Base-by-base conservation (phyloP, 306 rosid species). In the Cercis canadensis region DNA sequence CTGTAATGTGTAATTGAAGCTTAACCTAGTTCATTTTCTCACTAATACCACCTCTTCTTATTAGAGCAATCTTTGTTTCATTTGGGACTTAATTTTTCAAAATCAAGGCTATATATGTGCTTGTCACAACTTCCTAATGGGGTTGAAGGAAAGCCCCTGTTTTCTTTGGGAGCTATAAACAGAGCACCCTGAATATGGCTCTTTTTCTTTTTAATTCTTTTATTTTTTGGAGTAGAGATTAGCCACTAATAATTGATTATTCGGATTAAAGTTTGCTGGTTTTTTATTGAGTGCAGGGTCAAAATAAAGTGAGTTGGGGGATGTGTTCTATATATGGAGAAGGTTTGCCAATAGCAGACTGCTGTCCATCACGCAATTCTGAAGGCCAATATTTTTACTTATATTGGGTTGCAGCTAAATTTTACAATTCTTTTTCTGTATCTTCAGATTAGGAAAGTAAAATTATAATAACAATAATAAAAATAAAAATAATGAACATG, bases 201-300 rank as follows among this genome's bases (percentile, higher is more conserved):
- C n/a, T n/a, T n/a, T n/a, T n/a, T n/a, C n/a, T n/a, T n/a, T n/a
- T n/a, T n/a, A n/a, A n/a, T n/a, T n/a, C n/a, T n/a, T n/a, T n/a
- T n/a, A n/a, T n/a, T 34, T 34, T 34, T 34, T 34, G 39, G 39
- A 3, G 39, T 4, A 34, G 39, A 14, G 19, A 5, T 19, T 43
- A 62, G 18, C 51, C 37, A 36, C 16, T 76, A 34, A 59, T 17
- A 16, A n/a, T 4, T 31, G 16, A 54, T 7, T 7, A 19, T 62
- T 72, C 75, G 66, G 15, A 73, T 39, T 68, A 71, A 33, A 61
- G 52, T 40, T 60, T 24, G 29, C 56, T 61, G 76, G 67, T 58
- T 73, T 68, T 71, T 52, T 51, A 32, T 57, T 80, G 62, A 77
- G 8, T 62, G 83, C 93, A 90, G 96, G 93, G 76, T 87, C 80